Percentiles rank a stretch among this genome's conserved stretches.
phyloP scores from a whole-genome alignment of 805 yeast genomes.

The Myxozyma geophila region DNA sequence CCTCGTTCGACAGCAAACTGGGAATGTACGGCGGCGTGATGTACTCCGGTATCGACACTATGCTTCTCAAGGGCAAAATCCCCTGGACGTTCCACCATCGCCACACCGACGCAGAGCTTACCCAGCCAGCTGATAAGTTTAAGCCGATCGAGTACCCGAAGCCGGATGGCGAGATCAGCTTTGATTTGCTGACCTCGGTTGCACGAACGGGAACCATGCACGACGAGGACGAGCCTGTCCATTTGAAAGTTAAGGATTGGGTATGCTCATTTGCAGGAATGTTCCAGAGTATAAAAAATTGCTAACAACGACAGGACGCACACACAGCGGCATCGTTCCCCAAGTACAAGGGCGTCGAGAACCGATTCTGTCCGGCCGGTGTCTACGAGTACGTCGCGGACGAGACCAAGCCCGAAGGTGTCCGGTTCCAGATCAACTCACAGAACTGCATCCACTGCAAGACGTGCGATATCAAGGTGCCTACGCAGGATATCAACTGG shows the following conservation, averaged over 20 bases:
- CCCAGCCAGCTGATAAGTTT: constrained; percentile 67
- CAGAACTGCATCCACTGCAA: constrained; percentile 99
- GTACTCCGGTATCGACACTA: constrained; percentile 82
- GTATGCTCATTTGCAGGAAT: constrained; percentile 7
- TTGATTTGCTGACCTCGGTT: constrained; percentile 92
- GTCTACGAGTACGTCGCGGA: constrained; percentile 92
- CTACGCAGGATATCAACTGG: constrained; percentile 94
- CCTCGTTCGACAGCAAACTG: constrained; percentile 79
- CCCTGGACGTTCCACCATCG: constrained; percentile 86
- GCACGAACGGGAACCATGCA: constrained; percentile 96
- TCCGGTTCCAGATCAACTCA: constrained; percentile 87
- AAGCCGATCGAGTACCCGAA: constrained; percentile 86
- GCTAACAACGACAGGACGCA: constrained; percentile 43
- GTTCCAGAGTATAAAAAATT: neutral
- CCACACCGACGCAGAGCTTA: constrained; percentile 71
- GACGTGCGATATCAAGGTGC: constrained; percentile 91
- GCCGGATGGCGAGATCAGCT: constrained; percentile 91
- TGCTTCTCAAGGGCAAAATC: constrained; percentile 74
- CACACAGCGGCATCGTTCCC: constrained; percentile 77
- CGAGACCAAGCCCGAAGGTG: constrained; percentile 60
- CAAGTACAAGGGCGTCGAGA: constrained; percentile 82
- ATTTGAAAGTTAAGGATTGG: constrained; percentile 59
- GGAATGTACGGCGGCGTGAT: constrained; percentile 81
- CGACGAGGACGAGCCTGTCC: constrained; percentile 91
- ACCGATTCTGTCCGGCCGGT: constrained; percentile 96